A percentile compares a stretch with the other conserved stretches of the same genome.
phyloP scores from a whole-genome alignment of 352 stramenopile species.

The Globisporangium cederbergense region DNA sequence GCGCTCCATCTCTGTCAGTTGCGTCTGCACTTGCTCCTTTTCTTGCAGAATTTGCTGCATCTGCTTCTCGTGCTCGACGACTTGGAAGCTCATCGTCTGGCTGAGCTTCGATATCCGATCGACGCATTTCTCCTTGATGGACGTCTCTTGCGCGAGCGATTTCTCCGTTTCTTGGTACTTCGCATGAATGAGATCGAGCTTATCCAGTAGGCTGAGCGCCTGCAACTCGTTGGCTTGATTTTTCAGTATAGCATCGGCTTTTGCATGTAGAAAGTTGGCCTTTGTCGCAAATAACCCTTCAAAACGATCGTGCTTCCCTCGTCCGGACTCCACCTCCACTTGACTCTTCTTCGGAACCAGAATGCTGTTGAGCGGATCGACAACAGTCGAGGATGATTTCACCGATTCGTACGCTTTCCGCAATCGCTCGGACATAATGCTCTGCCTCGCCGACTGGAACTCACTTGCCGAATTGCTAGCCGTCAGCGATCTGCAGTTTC shows the following conservation, averaged over 20 bases:
- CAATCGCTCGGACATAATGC: conserved; percentile 36
- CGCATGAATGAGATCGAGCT: conserved; percentile 36
- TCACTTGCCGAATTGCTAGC: conserved; percentile 30
- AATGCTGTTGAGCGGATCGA: not conserved
- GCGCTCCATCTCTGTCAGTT: conserved; percentile 32
- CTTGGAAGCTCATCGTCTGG: conserved; percentile 65
- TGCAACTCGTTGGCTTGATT: conserved; percentile 18
- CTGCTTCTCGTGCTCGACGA: conserved; percentile 59
- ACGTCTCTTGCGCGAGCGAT: conserved; percentile 35
- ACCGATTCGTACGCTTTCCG: conserved; percentile 48
- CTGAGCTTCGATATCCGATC: conserved; percentile 66
- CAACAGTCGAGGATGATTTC: conserved; percentile 29
- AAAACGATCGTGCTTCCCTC: conserved; percentile 10
- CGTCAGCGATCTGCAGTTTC: conserved; percentile 25
- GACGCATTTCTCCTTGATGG: conserved; percentile 68
- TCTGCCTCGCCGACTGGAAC: conserved; percentile 20
- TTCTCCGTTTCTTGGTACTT: conserved; percentile 33
- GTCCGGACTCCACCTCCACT: not conserved
- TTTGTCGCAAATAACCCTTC: conserved; percentile 12
- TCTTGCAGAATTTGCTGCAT: conserved; percentile 37
- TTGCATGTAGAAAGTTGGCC: conserved; percentile 23
- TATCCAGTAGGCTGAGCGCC: conserved; percentile 38
- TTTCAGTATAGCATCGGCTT: conserved; percentile 34
- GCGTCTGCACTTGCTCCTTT: conserved; percentile 30
- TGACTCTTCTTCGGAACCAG: not conserved